phyloP scores from a whole-genome alignment of 805 yeast genomes.

The Scheffersomyces coipomensis region DNA sequence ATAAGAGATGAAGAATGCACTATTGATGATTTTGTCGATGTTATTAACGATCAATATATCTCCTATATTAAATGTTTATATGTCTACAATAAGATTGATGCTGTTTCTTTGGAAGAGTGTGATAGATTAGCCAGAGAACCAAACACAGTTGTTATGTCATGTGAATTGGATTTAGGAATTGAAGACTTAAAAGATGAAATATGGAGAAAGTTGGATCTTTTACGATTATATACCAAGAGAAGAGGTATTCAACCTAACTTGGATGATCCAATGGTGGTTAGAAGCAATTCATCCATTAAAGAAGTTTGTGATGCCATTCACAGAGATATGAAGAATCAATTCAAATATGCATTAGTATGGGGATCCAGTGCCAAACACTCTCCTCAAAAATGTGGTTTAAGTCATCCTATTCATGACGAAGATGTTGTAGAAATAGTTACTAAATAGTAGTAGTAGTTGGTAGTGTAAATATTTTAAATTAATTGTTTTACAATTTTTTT shows the following conservation, averaged over 20 bases:
- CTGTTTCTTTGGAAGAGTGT: constrained; percentile 91
- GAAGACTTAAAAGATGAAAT: constrained; percentile 88
- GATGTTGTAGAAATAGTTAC: constrained; percentile 92
- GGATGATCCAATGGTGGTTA: constrained; percentile 86
- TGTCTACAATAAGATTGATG: constrained; percentile 93
- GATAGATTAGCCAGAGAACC: constrained; percentile 91
- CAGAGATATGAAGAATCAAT: constrained; percentile 86
- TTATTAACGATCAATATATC: constrained; percentile 82
- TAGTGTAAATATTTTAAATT: no score
- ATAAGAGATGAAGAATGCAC: constrained; percentile 87
- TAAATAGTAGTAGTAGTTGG: constrained; percentile 51
- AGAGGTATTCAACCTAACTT: constrained; percentile 82
- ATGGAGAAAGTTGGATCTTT: constrained; percentile 81
- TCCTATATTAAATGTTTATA: constrained; percentile 89
- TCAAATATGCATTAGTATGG: constrained; percentile 95
- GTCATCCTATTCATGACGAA: constrained; percentile 82
- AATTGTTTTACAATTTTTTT: no score
- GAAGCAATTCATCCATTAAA: constrained; percentile 74
- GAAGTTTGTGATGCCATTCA: constrained; percentile 91
- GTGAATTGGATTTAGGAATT: constrained; percentile 83
- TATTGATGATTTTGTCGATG: constrained; percentile 88
- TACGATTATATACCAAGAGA: constrained; percentile 84
- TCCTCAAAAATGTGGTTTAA: constrained; percentile 94
- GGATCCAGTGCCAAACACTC: constrained; percentile 93
- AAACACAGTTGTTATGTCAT: constrained; percentile 90